Base-by-base conservation (phyloP, 2,329 filamentous ascomycete genomes). In the Colletotrichum neosansevieriae region DNA sequence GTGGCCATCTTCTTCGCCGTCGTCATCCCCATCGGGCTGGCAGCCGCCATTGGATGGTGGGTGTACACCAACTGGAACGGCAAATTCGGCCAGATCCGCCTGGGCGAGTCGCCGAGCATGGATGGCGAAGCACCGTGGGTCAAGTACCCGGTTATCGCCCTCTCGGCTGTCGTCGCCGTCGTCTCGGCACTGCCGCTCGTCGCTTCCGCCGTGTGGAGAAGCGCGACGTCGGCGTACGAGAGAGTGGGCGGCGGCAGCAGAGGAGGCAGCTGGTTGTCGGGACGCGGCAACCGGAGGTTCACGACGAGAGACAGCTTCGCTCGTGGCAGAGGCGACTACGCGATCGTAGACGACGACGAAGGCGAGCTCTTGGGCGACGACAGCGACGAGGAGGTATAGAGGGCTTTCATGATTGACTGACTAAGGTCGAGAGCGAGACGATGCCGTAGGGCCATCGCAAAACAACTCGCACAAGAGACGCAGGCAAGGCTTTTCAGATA, bases 301-400 rank as follows among this genome's bases (percentile, higher is more conserved):
- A 96, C 94, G 15, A 97, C 93, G 57, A 85, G 97, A 67, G 92
- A 93, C 75, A 95, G 93, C 70, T 99, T 99, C 80, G 92, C 94
- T 5, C 88, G 94, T 64, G 92, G 93, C 1, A 88, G 93, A 63
- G 91, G 92, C n/a, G 93, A 97, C 78, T 98, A 98, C 78, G 89
- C 91, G 15, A 87, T 91, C 74, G 94, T 97, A 58, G 94, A 97
- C 74, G 92, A 96, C 58, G 96, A 98, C 76, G 96, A 98, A 78
- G 95, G 95, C 56, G 95, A 98, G 83, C 82, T 99, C 73, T 82
- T 99, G 40, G 96, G 96, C 1, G 95, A 98, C 73, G 94, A 97
- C 68, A 94, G 94, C 73, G 95, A 98, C 72, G 94, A 98, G 76
- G 95, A 98, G 70, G 92, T 91, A 44, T 82, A 50, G 66, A 67